Evolutionary conservation across 306 rosid species (phyloP), one percentile per base, ranked within the genome.

Genomic region (Vigna angularis): DNA sequence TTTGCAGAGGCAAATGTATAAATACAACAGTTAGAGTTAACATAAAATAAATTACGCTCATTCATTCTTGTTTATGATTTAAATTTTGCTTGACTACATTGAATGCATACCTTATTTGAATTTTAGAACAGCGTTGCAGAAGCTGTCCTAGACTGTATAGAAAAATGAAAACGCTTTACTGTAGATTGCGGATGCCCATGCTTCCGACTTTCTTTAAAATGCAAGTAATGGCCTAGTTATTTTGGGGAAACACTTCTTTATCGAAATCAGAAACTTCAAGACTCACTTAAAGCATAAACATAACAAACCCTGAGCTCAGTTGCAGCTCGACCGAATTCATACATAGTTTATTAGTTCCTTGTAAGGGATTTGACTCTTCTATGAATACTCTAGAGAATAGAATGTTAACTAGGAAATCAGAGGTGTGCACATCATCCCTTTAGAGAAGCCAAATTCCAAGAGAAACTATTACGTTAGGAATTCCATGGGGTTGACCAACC

Each of bases 381-480:
- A 36, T 36, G 42, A 36, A 36, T 7, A 36, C 42, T 36, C 8
- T 36, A 1, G 42, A 36, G 42, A 36, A 36, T 36, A 36, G 9
- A 36, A 36, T 36, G 42, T 36, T 36, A 36, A 36, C 7, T 36
- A 36, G 42, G 42, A 36, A 9, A 42, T 42, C 47, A 42, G 2
- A 9, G 48, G 3, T 44, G 22, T 51, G 22, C 56, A 3, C 17
- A 48, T 48, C n/a, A 13, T 16, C 3, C n/a, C 58, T 7, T 52
- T 52, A 52, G 9, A 52, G 58, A 7, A 51, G 9, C 4, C 24
- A 7, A 52, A 52, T 52, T 18, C 24, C n/a, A 78, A 28, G 32
- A 67, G 59, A 45, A 77, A 44, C 61, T 50, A 68, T 72, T n/a
- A 26, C 67, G 17, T 69, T 78, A 3, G 40, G 49, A 69, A 47